Evolutionary conservation across 2,329 filamentous ascomycete species (phyloP).

Genomic region (Nannizzia gypsea): DNA sequence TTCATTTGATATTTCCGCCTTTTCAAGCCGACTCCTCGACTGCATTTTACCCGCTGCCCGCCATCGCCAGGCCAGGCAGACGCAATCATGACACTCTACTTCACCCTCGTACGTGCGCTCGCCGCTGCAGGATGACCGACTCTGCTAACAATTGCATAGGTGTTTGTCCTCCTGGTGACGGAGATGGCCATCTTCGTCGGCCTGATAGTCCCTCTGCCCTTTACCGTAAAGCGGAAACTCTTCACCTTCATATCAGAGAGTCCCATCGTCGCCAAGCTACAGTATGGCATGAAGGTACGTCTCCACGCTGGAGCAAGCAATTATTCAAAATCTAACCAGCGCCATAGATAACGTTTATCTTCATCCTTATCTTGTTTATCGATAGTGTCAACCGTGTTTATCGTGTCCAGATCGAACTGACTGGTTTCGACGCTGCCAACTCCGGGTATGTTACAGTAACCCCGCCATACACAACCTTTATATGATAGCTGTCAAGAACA

Average conservation of each 20-base stretch:
- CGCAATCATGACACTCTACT: conserved; percentile 55
- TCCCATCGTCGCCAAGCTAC: conserved; percentile 72
- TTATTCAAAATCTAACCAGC: background rate
- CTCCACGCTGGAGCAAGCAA: background rate
- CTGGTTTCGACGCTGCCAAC: conserved; percentile 46
- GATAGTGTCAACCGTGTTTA: conserved; percentile 96
- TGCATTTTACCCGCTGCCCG: background rate
- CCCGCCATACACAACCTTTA: background rate
- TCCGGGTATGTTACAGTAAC: conserved; percentile 38
- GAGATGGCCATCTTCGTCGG: conserved; percentile 41
- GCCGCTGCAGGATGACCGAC: background rate
- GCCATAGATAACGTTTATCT: conserved; percentile 81
- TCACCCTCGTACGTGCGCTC: conserved; percentile 46
- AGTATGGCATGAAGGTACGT: conserved; percentile 82
- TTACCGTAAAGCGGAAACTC: conserved; percentile 70
- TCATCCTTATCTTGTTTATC: conserved; percentile 95
- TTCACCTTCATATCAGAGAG: conserved; percentile 95
- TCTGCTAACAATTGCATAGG: conserved; percentile 22
- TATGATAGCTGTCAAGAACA: background rate
- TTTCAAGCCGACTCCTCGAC: background rate
- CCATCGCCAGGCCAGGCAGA: background rate
- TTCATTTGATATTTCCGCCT: background rate
- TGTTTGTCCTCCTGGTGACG: conserved; percentile 38
- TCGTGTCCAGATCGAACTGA: conserved; percentile 82
- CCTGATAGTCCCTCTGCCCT: conserved; percentile 67